phyloP scores from a whole-genome alignment of 306 rosid genomes.

The Dalbergia cochinchinensis region DNA sequence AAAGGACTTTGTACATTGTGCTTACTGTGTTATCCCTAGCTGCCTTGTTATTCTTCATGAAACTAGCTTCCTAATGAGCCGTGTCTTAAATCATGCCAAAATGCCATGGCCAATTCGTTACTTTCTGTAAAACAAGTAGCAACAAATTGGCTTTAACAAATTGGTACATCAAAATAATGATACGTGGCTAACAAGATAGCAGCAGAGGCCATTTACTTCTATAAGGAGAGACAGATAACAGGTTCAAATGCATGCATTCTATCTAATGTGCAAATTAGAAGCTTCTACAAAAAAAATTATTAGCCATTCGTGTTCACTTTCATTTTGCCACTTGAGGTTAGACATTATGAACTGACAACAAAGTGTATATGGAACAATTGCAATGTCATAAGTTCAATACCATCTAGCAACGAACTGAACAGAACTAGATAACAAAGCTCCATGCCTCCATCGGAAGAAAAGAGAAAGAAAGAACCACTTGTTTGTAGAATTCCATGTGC shows the following conservation, averaged over 20 bases:
- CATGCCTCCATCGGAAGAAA: conserved; percentile 22
- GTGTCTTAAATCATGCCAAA: conserved; percentile 1
- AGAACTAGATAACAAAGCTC: too few relatives aligned
- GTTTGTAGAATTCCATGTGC: background rate
- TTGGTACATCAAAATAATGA: too few relatives aligned
- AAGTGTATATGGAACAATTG: conserved; percentile 6
- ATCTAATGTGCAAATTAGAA: conserved; percentile 5
- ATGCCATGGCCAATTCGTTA: background rate
- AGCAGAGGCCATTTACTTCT: background rate
- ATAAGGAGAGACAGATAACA: background rate
- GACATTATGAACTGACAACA: conserved; percentile 33
- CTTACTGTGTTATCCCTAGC: conserved; percentile 38
- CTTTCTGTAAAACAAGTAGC: background rate
- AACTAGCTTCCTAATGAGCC: conserved; percentile 30
- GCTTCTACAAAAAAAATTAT: conserved; percentile 49
- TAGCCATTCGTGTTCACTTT: conserved; percentile 40
- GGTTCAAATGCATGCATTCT: conserved; percentile 6
- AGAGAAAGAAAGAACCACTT: background rate
- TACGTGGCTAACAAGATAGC: background rate
- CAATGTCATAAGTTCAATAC: background rate
- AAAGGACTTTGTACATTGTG: conserved; percentile 8
- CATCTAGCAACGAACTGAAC: conserved; percentile 37
- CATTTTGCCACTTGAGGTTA: conserved; percentile 49
- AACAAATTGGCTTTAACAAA: background rate
- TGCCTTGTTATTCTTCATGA: conserved; percentile 46